Evolutionary conservation across 805 yeast genomes (phyloP).

Genomic region (Hanseniaspora singularis): DNA sequence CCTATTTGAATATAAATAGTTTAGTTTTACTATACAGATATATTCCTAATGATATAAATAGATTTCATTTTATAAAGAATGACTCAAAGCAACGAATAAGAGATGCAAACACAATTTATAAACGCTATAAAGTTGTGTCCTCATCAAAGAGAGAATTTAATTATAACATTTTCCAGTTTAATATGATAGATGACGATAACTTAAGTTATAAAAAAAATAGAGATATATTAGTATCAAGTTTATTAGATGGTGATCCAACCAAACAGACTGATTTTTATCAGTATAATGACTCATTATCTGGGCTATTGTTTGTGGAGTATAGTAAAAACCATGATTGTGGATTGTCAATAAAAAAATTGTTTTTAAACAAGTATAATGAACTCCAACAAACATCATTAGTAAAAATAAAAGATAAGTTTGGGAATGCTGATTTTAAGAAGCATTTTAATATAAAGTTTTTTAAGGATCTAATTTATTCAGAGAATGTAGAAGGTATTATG

Average conservation of each 20-base stretch:
- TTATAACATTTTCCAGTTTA: neutral
- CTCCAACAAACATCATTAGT: neutral
- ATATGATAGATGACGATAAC: neutral
- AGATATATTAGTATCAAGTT: neutral
- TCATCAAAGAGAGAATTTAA: neutral
- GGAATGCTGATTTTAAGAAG: neutral
- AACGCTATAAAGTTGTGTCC: neutral
- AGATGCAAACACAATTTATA: neutral
- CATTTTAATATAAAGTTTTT: neutral
- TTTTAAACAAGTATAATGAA: neutral
- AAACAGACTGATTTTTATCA: neutral
- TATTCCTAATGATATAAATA: no score
- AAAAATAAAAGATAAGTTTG: neutral
- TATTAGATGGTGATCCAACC: neutral
- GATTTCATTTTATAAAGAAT: no score
- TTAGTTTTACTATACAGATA: neutral
- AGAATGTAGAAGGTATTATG: neutral
- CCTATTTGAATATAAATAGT: neutral
- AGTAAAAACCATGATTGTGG: neutral
- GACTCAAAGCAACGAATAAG: neutral
- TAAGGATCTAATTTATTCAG: neutral
- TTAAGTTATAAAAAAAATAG: no score
- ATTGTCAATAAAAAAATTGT: neutral
- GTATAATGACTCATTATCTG: neutral
- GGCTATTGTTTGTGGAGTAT: neutral